Evolutionary conservation across 805 yeast species (phyloP).

Genomic region (Candida mattraensis): DNA sequence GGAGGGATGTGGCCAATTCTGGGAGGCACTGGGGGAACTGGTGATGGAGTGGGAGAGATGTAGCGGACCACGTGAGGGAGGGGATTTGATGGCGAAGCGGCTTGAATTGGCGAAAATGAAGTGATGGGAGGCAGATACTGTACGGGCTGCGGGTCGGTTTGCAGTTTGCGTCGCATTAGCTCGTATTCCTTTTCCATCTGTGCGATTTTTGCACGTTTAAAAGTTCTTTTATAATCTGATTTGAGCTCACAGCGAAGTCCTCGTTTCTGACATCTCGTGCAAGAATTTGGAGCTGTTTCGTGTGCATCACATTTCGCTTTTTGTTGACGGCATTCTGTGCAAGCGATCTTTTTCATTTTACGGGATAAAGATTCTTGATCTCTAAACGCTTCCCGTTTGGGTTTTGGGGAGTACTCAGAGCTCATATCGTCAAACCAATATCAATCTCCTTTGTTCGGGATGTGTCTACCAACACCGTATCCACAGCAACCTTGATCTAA

Average conservation of each 20-base stretch:
- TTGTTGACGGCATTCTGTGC: constrained; percentile 96
- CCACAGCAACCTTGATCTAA: too few species aligned
- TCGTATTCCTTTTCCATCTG: constrained; percentile 79
- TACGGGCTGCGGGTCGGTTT: constrained; percentile 9
- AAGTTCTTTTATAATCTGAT: constrained; percentile 83
- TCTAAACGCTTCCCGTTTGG: constrained; percentile 2
- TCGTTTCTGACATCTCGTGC: constrained; percentile 77
- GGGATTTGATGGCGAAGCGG: constrained; percentile 6
- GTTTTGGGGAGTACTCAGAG: too few species aligned
- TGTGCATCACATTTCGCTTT: constrained; percentile 88
- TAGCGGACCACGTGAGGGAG: constrained; percentile 7
- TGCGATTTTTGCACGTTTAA: constrained; percentile 82
- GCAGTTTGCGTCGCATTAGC: constrained; percentile 46
- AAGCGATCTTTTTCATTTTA: constrained; percentile 69
- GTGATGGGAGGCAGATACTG: constrained; percentile 17
- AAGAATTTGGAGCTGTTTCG: constrained; percentile 72
- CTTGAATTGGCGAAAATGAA: constrained; percentile 12
- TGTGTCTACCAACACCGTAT: too few species aligned
- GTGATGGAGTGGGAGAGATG: constrained; percentile 15
- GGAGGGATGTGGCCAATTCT: too few species aligned
- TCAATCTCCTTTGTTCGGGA: too few species aligned
- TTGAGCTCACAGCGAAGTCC: constrained; percentile 70
- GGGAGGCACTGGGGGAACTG: constrained; percentile 8
- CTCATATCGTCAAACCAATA: too few species aligned
- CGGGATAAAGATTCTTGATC: too few species aligned